Evolutionary conservation across 2,329 filamentous ascomycete species (phyloP).

Genomic region (Fusarium sp.): DNA sequence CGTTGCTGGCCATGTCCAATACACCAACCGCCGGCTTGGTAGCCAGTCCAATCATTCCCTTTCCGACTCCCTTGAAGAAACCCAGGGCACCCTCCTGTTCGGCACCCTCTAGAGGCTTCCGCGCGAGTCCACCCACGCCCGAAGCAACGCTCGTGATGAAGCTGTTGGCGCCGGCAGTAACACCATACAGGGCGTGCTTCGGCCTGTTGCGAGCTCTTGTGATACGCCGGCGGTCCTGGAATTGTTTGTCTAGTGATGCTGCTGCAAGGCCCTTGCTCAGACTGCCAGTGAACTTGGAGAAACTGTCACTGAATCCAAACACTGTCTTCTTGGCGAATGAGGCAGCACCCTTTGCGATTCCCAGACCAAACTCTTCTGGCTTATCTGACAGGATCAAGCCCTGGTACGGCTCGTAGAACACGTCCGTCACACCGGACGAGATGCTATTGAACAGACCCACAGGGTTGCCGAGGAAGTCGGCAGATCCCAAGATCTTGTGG

Average conservation of each 20-base stretch:
- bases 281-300: conserved; percentile 97
- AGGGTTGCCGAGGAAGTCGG: conserved; percentile 96
- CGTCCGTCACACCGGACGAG: conserved; percentile 94
- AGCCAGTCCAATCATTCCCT: conserved; percentile 91
- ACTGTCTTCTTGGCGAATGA: conserved; percentile 99
- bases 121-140: conserved; percentile 90
- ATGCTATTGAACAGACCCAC: conserved; percentile 99
- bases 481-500: conserved; percentile 96
- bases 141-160: conserved; percentile 93
- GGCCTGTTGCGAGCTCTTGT: conserved; percentile 91
- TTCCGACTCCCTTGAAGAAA: conserved; percentile 97
- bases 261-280: conserved; percentile 96
- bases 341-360: conserved; percentile 95
- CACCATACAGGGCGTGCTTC: conserved; percentile 96
- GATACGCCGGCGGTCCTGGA: conserved; percentile 95
- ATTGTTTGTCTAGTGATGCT: conserved; percentile 97
- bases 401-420: conserved; percentile 99
- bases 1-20: conserved; percentile 95
- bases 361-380: conserved; percentile 92
- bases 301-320: conserved; percentile 95
- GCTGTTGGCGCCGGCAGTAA: conserved; percentile 94
- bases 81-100: conserved; percentile 94
- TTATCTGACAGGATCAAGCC: conserved; percentile 95
- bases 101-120: conserved; percentile 93
- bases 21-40: conserved; percentile 98